A percentile compares a stretch with the other conserved stretches of the same genome.
These are phyloP conservation scores for Solanum microdontum DNA, from an alignment of 257 asterid species.

Conservation along the genomic window DNA sequence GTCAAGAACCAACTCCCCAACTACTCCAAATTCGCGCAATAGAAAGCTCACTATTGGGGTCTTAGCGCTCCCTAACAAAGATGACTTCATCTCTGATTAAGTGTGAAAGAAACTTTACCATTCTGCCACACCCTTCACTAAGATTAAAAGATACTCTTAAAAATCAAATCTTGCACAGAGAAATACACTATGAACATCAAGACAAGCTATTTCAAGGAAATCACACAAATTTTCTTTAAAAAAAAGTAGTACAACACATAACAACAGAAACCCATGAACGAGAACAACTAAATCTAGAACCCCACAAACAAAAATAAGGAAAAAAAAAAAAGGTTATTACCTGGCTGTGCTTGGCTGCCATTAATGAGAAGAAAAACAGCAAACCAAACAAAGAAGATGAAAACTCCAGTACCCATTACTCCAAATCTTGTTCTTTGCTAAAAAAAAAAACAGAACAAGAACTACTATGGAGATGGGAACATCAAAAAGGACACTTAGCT, in stretches of 20 bases:
- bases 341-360: constrained; percentile 76
- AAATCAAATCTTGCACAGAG: neutral
- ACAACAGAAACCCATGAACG: neutral
- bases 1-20: neutral
- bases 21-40: neutral
- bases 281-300: neutral
- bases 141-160: neutral
- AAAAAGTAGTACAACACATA: neutral
- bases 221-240: neutral
- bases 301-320: neutral
- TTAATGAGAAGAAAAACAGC: constrained; percentile 33
- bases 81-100: neutral
- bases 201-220: neutral
- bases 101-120: neutral
- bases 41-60: neutral
- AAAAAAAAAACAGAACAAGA: neutral
- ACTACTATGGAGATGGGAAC: constrained; percentile 22
- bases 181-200: neutral
- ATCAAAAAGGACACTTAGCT: constrained; percentile 8
- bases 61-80: neutral
- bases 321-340: constrained; percentile 19
- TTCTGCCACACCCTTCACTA: neutral
- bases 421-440: constrained; percentile 1
- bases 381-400: constrained; percentile 14
- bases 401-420: constrained; percentile 40